Conservation (phyloP, 73 alveolate species). For the Urostyla sp. region DNA sequence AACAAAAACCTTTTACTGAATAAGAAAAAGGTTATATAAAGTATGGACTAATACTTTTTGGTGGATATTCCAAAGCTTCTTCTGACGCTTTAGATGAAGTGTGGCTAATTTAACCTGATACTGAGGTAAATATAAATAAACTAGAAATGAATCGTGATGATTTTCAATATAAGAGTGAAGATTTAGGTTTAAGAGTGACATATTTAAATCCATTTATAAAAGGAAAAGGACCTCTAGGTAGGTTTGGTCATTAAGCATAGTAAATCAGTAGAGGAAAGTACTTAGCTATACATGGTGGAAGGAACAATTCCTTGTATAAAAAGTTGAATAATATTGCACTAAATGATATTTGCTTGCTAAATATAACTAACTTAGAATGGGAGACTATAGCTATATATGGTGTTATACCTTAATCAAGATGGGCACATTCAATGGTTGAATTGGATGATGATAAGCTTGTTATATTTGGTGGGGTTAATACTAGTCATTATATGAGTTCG, state of each 20-base stretch:
- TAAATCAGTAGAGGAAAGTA: slow-evolving; percentile 18
- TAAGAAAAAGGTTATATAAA: slow-evolving; percentile 8
- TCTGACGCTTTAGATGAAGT: slow-evolving; percentile 37
- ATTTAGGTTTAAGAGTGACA: slow-evolving; percentile 3
- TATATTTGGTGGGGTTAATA: slow-evolving; percentile 44
- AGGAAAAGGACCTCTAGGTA: slow-evolving; percentile 31
- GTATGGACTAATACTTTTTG: slow-evolving; percentile 31
- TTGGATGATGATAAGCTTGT: slow-evolving; percentile 24
- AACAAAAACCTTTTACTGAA: too few species aligned
- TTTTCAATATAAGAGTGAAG: slow-evolving; percentile 3
- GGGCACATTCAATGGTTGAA: slow-evolving; percentile 30
- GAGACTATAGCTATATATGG: slow-evolving; percentile 51
- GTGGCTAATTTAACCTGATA: slow-evolving; percentile 37
- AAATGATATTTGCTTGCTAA: slow-evolving; percentile 38
- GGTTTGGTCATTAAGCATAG: slow-evolving; percentile 31
- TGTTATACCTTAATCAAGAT: slow-evolving; percentile 48
- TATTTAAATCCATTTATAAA: not conserved
- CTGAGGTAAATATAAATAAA: not conserved
- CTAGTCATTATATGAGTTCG: slow-evolving; percentile 35
- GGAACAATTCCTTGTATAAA: slow-evolving; percentile 34
- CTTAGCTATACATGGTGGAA: slow-evolving; percentile 33
- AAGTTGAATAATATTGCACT: slow-evolving; percentile 34
- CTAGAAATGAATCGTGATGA: not conserved
- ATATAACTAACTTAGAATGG: slow-evolving; percentile 30
- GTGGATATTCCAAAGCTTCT: slow-evolving; percentile 37